phyloP scores from a whole-genome alignment of 192 early-diverging fungal species.

The Mortierella hygrophila region DNA sequence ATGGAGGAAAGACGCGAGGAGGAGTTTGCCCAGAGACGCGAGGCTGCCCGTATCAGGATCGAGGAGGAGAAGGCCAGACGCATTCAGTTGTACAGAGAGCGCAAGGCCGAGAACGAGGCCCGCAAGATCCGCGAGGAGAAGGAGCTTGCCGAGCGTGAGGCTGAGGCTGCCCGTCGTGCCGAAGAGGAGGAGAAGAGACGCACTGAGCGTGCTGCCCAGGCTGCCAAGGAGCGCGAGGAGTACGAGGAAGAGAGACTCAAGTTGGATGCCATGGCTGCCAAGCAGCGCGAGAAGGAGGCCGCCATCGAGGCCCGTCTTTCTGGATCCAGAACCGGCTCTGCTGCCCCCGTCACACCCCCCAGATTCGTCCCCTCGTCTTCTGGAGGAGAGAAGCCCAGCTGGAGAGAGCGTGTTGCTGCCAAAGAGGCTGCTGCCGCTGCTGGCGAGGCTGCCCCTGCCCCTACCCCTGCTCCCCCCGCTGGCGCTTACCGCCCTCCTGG shows the following conservation, averaged over 20 bases:
- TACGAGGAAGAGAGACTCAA: conserved; percentile 47
- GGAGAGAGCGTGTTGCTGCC: conserved; percentile 50
- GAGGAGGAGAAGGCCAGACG: conserved; percentile 80
- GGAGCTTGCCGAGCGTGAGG: conserved; percentile 51
- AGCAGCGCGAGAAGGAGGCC: conserved; percentile 62
- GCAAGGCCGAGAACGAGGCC: conserved; percentile 63
- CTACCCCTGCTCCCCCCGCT: conserved; percentile 7
- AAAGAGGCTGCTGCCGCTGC: conserved; percentile 31
- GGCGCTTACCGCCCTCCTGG: conserved; percentile 48
- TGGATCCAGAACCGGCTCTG: conserved; percentile 33
- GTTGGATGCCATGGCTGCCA: conserved; percentile 64
- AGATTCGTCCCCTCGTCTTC: conserved; percentile 36
- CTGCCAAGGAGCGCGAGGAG: conserved; percentile 58
- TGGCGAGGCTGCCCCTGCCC: conserved; percentile 21
- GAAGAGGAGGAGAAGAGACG: conserved; percentile 64
- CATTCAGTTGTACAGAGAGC: conserved; percentile 70
- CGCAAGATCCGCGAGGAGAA: conserved; percentile 58
- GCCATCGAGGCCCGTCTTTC: conserved; percentile 60
- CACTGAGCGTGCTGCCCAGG: conserved; percentile 59
- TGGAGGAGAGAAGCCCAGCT: conserved; percentile 48
- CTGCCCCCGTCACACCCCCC: conserved; percentile 42
- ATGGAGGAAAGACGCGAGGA: conserved; percentile 72
- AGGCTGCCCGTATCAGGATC: conserved; percentile 71
- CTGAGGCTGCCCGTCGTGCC: conserved; percentile 50
- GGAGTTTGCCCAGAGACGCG: conserved; percentile 66